These are phyloP conservation scores for Populus euphratica DNA, from an alignment of 345 rosid genomes.

Conservation along the genomic window DNA sequence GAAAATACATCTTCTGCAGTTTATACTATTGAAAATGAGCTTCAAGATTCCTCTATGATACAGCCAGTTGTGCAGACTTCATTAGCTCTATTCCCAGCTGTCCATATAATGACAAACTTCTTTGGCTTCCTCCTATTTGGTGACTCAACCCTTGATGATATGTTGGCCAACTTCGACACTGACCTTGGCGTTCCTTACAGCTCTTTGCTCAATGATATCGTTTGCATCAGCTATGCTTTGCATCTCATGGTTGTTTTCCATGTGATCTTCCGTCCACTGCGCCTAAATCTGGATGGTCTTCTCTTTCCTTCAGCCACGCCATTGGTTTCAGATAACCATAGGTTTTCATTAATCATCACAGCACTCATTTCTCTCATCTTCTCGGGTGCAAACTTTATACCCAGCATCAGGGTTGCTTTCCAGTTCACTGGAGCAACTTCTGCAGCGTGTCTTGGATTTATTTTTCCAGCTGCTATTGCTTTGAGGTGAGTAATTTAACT, in stretches of 20 bases:
- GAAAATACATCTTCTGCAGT: constrained; percentile 7
- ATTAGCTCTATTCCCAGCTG: constrained; percentile 15
- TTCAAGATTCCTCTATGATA: constrained; percentile 18
- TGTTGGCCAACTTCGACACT: constrained; percentile 22
- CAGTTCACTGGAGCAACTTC: constrained; percentile 29
- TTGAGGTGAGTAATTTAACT: constrained; percentile 8
- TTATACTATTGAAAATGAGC: constrained; percentile 23
- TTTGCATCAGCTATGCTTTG: constrained; percentile 20
- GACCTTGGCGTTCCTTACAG: constrained; percentile 19
- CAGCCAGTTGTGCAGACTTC: constrained; percentile 17
- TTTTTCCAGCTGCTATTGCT: constrained; percentile 25
- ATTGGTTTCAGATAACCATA: constrained; percentile 6
- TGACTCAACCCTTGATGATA: constrained; percentile 23
- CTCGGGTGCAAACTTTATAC: constrained; percentile 23
- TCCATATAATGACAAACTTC: constrained; percentile 18
- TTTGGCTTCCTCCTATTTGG: constrained; percentile 29
- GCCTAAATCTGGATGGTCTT: constrained; percentile 20
- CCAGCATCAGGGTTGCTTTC: constrained; percentile 24
- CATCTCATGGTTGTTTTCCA: constrained; percentile 30
- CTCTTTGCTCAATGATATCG: constrained; percentile 11
- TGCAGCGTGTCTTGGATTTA: constrained; percentile 17
- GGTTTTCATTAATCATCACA: constrained; percentile 19
- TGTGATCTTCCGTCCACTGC: constrained; percentile 12
- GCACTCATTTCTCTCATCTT: constrained; percentile 13
- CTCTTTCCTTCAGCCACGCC: constrained; percentile 22